Percentiles rank a stretch among this genome's conserved stretches.
Evolutionary conservation across 148 eudicot genomes (phyloP).

Genomic region (Arbutus unedo): DNA sequence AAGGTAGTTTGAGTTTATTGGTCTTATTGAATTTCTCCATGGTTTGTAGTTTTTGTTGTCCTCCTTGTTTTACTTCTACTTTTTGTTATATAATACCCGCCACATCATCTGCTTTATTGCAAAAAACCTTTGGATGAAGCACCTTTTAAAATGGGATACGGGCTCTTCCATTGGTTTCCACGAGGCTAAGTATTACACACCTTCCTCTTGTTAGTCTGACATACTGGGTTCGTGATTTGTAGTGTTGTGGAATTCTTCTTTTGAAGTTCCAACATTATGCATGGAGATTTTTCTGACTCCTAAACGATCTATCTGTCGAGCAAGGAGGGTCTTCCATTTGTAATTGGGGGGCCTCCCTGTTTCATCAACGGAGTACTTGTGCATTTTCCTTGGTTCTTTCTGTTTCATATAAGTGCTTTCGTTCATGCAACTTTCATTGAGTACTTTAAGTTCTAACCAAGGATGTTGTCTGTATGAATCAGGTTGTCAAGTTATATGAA

Average conservation of each 20-base stretch:
- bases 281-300: constrained; percentile 99
- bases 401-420: constrained; percentile 28
- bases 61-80: constrained; percentile 80
- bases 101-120: constrained; percentile 91
- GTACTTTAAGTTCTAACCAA: constrained; percentile 22
- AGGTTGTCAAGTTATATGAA: constrained; percentile 97
- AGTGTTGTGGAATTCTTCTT: constrained; percentile 51
- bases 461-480: constrained; percentile 29
- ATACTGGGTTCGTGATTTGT: constrained; percentile 97
- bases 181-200: constrained; percentile 99
- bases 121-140: constrained; percentile 99
- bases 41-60: constrained; percentile 74
- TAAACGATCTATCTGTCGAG: constrained; percentile 98
- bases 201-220: constrained; percentile 99
- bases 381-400: constrained; percentile 53
- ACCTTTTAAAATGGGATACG: constrained; percentile 85
- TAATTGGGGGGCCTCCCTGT: constrained; percentile 95
- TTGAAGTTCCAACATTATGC: constrained; percentile 92
- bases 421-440: constrained; percentile 16
- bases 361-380: constrained; percentile 87
- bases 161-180: constrained; percentile 96
- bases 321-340: constrained; percentile 93
- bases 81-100: constrained; percentile 98
- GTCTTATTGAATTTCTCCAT: constrained; percentile 25
- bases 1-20: constrained; percentile 65